Percentiles rank a stretch among this genome's conserved stretches.
phyloP scores from a whole-genome alignment of 768 basidiomycete species.

The Mycena chlorophos region DNA sequence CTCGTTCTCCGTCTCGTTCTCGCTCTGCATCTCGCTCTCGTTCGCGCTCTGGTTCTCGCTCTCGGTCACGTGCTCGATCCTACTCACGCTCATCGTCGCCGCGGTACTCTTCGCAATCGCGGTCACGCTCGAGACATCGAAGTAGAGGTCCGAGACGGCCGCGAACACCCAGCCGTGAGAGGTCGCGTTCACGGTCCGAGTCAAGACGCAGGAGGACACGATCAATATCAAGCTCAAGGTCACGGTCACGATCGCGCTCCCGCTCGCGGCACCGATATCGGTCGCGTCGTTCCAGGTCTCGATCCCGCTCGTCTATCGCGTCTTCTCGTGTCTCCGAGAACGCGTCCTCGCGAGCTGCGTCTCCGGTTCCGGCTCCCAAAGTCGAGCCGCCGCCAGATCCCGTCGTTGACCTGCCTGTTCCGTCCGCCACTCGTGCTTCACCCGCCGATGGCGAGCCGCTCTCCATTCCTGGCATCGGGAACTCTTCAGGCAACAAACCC shows the following conservation, averaged over 20 bases:
- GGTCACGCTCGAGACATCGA: constrained; percentile 18
- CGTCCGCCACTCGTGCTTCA: not conserved
- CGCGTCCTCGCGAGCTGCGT: constrained; percentile 26
- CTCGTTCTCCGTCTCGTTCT: constrained; percentile 12
- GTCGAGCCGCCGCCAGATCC: constrained; percentile 12
- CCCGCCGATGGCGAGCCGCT: not conserved
- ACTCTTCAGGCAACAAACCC: not conserved
- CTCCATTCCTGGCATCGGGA: constrained; percentile 9
- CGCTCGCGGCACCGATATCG: constrained; percentile 33
- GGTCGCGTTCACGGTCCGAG: not conserved
- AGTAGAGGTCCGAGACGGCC: not conserved
- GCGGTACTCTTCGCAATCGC: constrained; percentile 2
- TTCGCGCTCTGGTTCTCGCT: constrained; percentile 19
- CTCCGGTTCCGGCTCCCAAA: constrained; percentile 10
- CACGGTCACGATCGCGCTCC: constrained; percentile 24
- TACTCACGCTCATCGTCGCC: constrained; percentile 15
- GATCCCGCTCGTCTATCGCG: constrained; percentile 59
- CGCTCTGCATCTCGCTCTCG: not conserved
- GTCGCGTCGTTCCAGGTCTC: constrained; percentile 44
- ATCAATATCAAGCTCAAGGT: constrained; percentile 4
- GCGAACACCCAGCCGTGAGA: not conserved
- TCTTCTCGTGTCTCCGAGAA: constrained; percentile 49
- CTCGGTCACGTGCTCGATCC: constrained; percentile 11
- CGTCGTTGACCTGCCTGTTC: not conserved
- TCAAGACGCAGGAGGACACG: not conserved